A percentile compares a stretch with the other conserved stretches of the same genome.
These are phyloP conservation scores for Trametes sanguinea DNA, from an alignment of 768 basidiomycete species.

Conservation along the genomic window DNA sequence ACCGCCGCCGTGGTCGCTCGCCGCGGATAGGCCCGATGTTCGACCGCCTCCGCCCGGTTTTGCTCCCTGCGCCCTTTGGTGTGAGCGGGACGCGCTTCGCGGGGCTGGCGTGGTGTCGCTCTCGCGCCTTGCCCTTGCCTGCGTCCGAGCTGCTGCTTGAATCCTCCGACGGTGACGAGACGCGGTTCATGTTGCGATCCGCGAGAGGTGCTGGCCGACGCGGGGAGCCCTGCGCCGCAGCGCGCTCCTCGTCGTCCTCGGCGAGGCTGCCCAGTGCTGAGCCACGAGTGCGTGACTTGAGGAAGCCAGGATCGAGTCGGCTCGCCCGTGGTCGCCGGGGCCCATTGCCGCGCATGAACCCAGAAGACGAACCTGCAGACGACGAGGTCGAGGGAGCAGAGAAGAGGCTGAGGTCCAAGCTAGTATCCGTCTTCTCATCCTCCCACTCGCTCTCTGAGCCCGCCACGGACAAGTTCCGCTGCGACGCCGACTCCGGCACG, in stretches of 20 bases:
- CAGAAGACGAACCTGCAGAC: conserved; percentile 14
- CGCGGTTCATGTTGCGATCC: conserved; percentile 68
- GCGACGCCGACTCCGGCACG: conserved; percentile 6
- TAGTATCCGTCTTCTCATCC: conserved; percentile 84
- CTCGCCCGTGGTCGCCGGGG: conserved; percentile 59
- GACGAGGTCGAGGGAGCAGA: conserved; percentile 30
- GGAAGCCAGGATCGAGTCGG: conserved; percentile 69
- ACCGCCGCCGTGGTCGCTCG: conserved; percentile 73
- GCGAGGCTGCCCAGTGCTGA: conserved; percentile 62
- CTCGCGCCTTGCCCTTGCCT: conserved; percentile 35
- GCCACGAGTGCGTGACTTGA: conserved; percentile 50
- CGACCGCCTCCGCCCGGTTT: conserved; percentile 59
- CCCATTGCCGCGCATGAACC: conserved; percentile 17
- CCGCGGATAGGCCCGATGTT: conserved; percentile 74
- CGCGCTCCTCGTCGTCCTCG: conserved; percentile 66
- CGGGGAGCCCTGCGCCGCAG: conserved; percentile 30
- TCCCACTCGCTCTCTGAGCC: conserved; percentile 89
- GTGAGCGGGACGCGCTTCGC: conserved; percentile 54
- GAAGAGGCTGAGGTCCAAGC: conserved; percentile 57
- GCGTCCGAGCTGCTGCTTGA: conserved; percentile 32
- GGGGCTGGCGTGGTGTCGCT: conserved; percentile 43
- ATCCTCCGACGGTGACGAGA: conserved; percentile 35
- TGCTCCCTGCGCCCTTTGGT: conserved; percentile 40
- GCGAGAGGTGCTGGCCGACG: conserved; percentile 46
- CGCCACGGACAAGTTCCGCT: conserved; percentile 25